Conservation (phyloP, 208 protist species). For the Herpetomonas samuelpessoai region DNA sequence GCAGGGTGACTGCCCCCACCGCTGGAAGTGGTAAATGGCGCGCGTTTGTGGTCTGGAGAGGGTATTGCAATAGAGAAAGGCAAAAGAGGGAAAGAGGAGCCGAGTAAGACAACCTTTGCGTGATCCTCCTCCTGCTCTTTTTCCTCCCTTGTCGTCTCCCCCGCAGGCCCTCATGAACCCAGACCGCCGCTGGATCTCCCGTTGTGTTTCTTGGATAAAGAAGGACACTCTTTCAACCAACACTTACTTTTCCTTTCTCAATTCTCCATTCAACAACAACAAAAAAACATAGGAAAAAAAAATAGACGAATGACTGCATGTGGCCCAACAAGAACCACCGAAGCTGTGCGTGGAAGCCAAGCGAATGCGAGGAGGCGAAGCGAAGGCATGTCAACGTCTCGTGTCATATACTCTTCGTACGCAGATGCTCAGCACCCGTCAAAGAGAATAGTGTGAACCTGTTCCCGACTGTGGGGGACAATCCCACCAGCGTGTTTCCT, state of each 20-base stretch:
- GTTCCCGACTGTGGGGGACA: too few species aligned
- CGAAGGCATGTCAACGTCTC: constrained; percentile 3
- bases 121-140: too few species aligned
- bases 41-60: neutral
- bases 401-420: neutral
- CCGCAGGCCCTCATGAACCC: too few species aligned
- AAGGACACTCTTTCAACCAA: too few species aligned
- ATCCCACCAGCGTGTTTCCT: too few species aligned
- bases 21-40: constrained; percentile 76
- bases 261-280: constrained; percentile 11
- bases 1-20: constrained; percentile 79
- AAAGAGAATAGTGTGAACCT: too few species aligned
- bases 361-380: too few species aligned
- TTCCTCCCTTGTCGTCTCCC: too few species aligned
- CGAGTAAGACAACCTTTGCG: constrained; percentile 14
- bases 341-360: too few species aligned
- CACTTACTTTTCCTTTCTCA: constrained; percentile 19
- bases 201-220: too few species aligned
- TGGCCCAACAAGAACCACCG: neutral
- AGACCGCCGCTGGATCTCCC: too few species aligned
- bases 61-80: neutral
- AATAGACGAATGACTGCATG: neutral
- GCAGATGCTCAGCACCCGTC: too few species aligned
- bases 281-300: constrained; percentile 10
- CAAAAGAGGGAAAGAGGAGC: neutral